Percentiles rank a stretch among this genome's conserved stretches.
Evolutionary conservation across 352 stramenopile genomes (phyloP).

Genomic region (Phytophthora citricola): DNA sequence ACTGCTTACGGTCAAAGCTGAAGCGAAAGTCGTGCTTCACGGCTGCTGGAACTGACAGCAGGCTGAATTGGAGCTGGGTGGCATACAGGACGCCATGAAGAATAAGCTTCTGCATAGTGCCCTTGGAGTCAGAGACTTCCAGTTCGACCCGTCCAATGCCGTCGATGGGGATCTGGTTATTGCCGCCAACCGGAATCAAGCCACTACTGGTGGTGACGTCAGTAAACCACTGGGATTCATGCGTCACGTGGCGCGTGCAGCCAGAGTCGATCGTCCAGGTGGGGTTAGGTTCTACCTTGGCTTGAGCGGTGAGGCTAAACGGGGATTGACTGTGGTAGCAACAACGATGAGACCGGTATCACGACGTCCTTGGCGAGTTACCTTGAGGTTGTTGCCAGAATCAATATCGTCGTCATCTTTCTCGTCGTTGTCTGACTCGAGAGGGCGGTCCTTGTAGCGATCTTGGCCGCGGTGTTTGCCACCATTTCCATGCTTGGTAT

Average conservation of each 20-base stretch:
- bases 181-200: constrained; percentile 23
- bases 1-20: neutral
- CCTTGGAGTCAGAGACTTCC: constrained; percentile 21
- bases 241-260: constrained; percentile 21
- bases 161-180: constrained; percentile 9
- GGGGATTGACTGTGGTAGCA: neutral
- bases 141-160: neutral
- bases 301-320: neutral
- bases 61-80: too few relatives aligned
- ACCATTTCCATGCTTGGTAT: too few relatives aligned
- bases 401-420: neutral
- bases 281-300: neutral
- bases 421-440: too few relatives aligned
- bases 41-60: neutral
- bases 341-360: constrained; percentile 7
- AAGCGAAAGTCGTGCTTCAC: too few relatives aligned
- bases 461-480: too few relatives aligned
- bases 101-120: constrained; percentile 1
- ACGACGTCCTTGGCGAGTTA: constrained; percentile 6
- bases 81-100: too few relatives aligned
- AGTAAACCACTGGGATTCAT: constrained; percentile 22
- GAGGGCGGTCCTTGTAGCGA: too few relatives aligned
- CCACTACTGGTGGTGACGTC: constrained; percentile 3
- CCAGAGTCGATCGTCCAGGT: constrained; percentile 16
- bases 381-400: constrained; percentile 1